Evolutionary conservation across 108 stramenopile species (phyloP).

Genomic region (Nitzschia putrida): DNA sequence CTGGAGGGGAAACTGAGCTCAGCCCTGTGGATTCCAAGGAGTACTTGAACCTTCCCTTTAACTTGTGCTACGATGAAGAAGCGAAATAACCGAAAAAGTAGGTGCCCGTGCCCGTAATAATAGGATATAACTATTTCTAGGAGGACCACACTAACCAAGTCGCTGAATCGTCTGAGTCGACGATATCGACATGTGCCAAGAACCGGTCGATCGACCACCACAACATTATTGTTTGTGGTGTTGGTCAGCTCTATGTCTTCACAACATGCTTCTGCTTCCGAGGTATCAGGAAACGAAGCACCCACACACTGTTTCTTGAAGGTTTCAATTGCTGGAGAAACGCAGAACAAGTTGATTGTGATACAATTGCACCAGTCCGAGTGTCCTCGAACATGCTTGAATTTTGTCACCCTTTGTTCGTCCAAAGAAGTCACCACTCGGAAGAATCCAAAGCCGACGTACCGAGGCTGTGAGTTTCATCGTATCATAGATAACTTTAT

Average conservation of each 20-base stretch:
- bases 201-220: too few species aligned
- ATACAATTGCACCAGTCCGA: conserved; percentile 65
- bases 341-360: conserved; percentile 45
- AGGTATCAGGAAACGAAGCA: background rate
- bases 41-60: conserved; percentile 67
- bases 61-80: conserved; percentile 65
- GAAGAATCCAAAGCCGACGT: conserved; percentile 42
- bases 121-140: too few species aligned
- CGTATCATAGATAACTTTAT: conserved; percentile 59
- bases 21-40: conserved; percentile 61
- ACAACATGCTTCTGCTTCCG: too few species aligned
- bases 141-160: too few species aligned
- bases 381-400: conserved; percentile 80
- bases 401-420: conserved; percentile 78
- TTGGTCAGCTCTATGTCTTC: too few species aligned
- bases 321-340: conserved; percentile 66
- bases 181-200: too few species aligned
- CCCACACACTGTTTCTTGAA: conserved; percentile 50
- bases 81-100: too few species aligned
- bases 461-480: conserved; percentile 63
- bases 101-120: too few species aligned
- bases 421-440: conserved; percentile 11
- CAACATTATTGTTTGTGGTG: too few species aligned
- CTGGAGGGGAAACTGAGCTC: conserved; percentile 49
- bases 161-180: too few species aligned